These are phyloP conservation scores for Erodium maritimum DNA, from an alignment of 345 rosid species.

Conservation along the genomic window DNA sequence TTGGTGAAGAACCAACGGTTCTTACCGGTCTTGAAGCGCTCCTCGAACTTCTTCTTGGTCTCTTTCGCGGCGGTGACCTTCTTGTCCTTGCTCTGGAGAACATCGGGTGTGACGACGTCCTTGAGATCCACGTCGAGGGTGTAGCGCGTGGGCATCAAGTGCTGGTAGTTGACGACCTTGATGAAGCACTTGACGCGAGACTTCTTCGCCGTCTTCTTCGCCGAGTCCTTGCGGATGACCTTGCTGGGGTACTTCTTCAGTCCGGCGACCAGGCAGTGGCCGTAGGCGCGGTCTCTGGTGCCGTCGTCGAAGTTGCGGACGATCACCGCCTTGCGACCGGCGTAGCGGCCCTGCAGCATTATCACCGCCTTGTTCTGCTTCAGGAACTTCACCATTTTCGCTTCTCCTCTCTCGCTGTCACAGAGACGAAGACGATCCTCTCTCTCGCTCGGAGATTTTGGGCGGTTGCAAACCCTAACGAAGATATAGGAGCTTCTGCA, in stretches of 20 bases:
- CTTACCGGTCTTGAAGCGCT: too few species aligned
- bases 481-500: too few species aligned
- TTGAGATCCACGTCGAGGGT: too few species aligned
- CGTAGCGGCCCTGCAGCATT: constrained; percentile 5
- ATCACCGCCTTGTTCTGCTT: too few species aligned
- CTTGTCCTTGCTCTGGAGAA: constrained; percentile 8
- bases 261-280: constrained; percentile 7
- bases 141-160: constrained; percentile 8
- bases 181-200: constrained; percentile 7
- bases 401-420: too few species aligned
- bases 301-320: constrained; percentile 6
- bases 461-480: too few species aligned
- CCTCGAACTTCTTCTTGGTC: constrained; percentile 4
- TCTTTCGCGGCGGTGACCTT: constrained; percentile 4
- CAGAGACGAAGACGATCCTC: too few species aligned
- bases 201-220: too few species aligned
- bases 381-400: too few species aligned
- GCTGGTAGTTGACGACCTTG: constrained; percentile 4
- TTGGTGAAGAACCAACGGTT: too few species aligned
- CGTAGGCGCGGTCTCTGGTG: constrained; percentile 1
- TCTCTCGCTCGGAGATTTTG: too few species aligned
- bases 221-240: too few species aligned
- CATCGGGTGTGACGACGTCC: constrained; percentile 3
- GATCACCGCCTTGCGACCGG: constrained; percentile 6
- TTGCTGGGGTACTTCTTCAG: constrained; percentile 5